Base-by-base conservation (phyloP, 176 grass and related monocot species). In the Oropetium thomaeum region DNA sequence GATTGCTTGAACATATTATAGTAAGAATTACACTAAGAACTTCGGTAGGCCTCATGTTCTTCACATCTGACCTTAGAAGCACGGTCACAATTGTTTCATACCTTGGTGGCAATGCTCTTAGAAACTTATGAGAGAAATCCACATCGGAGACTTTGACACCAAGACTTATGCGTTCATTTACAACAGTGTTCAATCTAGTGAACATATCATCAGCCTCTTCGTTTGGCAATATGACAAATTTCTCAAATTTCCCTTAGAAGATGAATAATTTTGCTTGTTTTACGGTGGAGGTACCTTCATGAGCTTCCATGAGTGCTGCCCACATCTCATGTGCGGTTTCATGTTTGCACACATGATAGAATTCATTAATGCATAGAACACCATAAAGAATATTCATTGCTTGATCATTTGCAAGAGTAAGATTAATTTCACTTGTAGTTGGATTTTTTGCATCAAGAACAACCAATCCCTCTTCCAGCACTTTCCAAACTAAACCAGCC, bases 391-490 rank as follows among this genome's bases (percentile, higher is more conserved):
- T 7, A 20, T 49, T 49, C 47, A 49, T 49, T 1, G 16, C 47
- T 49, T 49, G 47, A 49, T 3, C 16, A 7, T 49, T 49, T 19
- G 47, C 47, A 49, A 11, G 51, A 54, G 8, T 25, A 23, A 3
- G 1, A 23, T 25, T 1, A 0, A 3, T 0, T 10, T 54, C 7
- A 2, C 1, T 13, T 5, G 3, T 49, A 0, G 47, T 5, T 0
- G 16, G 47, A 49, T 20, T 20, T 0, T 20, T 20, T 0, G 4
- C 17, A 49, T 49, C 17, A 49, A 19, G 3, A 20, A 49, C 15
- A 19, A 20, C 17, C n/a, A n/a, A n/a, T n/a, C n/a, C n/a, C n/a
- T n/a, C n/a, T n/a, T n/a, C n/a, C n/a, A n/a, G n/a, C n/a, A n/a
- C n/a, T n/a, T n/a, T n/a, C n/a, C n/a, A n/a, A n/a, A n/a, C n/a